Conservation (phyloP, 352 stramenopile genomes). For the Phytopythium mirpurense region DNA sequence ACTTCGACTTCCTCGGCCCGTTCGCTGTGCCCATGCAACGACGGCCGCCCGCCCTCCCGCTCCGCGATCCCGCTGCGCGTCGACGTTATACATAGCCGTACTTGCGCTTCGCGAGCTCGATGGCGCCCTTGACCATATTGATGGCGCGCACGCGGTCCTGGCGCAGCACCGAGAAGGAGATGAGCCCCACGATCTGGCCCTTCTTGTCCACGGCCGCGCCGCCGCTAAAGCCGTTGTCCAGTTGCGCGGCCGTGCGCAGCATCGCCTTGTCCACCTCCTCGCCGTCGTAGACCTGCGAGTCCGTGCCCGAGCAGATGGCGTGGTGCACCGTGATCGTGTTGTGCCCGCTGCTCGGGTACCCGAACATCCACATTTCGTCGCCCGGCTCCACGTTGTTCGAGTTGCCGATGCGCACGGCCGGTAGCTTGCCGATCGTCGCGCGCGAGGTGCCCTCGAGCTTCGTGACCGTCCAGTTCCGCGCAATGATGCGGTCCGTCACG, state of each 20-base stretch:
- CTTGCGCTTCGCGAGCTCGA: constrained; percentile 77
- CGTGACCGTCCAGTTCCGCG: constrained; percentile 76
- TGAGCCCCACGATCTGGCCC: constrained; percentile 76
- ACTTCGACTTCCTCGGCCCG: not conserved
- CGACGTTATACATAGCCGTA: constrained; percentile 53
- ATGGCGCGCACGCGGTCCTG: constrained; percentile 85
- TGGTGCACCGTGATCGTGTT: constrained; percentile 89
- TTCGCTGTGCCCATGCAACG: constrained; percentile 5
- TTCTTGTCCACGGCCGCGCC: constrained; percentile 83
- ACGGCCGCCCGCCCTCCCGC: not conserved
- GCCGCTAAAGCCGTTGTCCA: constrained; percentile 85
- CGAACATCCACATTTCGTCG: constrained; percentile 91
- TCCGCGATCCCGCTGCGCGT: not conserved
- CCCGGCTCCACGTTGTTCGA: constrained; percentile 86
- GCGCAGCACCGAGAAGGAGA: constrained; percentile 83
- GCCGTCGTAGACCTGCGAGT: constrained; percentile 82
- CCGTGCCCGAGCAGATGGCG: constrained; percentile 85
- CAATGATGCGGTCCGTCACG: constrained; percentile 83
- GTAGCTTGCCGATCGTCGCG: constrained; percentile 67
- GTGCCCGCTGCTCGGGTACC: constrained; percentile 83
- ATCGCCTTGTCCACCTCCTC: constrained; percentile 86
- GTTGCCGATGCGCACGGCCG: constrained; percentile 76
- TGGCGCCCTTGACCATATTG: constrained; percentile 87
- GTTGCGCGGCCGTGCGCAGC: constrained; percentile 74
- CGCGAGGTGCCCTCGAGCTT: constrained; percentile 71